Base-by-base conservation (phyloP, 1,284 basidiomycete species). In the Tremellales sp. region DNA sequence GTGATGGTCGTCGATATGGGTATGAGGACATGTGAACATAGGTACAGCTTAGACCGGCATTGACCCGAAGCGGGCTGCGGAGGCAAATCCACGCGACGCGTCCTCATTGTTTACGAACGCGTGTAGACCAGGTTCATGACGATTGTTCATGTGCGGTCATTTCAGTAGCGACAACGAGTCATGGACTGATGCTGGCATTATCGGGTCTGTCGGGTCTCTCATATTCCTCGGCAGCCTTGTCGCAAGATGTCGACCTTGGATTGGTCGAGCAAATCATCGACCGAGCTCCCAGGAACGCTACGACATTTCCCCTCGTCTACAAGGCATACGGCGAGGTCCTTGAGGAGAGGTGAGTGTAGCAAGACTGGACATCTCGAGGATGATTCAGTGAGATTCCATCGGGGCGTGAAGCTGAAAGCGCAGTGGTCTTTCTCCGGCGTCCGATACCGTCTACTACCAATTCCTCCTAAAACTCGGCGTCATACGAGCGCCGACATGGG, bases 381-480 rank as follows among this genome's bases (percentile, higher is more conserved):
- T 41, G 4, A 13, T 27, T 23, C 45, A 8, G 4, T 12, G 25
- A 44, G n/a, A 15, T 25, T n/a, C 21, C 21, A 31, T 31, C 29
- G 15, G 19, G 17, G 36, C 3, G 26, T 21, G 48, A 27, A 45
- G 17, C 35, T 29, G 12, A 46, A 22, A 15, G 26, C 17, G 2
- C 52, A 73, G 70, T 50, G 70, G 65, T 11, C 56, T 73, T 3
- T 58, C 59, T 0, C 60, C 60, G 2, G 58, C 62, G 3, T 37
- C 44, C 23, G 70, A 73, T 51, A 64, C 65, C 17, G 48, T 51
- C 8, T 70, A 72, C 54, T 74, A 73, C 54, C 64, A 68, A 46
- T 72, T 74, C 44, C 61, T 74, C 11, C 60, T 74, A 27, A 71
- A 72, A 53, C 57, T 74, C 4, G 69, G 70, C n/a, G 61, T 68